Evolutionary conservation across 2,329 filamentous ascomycete genomes (phyloP).

Genomic region (Fusarium heterosporum): DNA sequence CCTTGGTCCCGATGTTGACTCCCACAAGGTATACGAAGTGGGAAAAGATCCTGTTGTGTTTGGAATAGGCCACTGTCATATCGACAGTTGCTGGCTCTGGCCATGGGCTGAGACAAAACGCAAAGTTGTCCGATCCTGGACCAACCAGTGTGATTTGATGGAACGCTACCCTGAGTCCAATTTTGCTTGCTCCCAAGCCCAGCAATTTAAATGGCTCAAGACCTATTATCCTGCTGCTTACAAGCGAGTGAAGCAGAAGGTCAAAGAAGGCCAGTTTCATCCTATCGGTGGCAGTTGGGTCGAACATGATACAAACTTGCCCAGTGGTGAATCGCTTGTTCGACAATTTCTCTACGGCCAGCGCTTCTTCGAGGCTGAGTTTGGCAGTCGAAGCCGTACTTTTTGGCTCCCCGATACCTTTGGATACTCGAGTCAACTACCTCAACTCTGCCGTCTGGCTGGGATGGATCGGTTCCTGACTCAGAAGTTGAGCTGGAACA

Average conservation of each 20-base stretch:
- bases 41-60: conserved; percentile 82
- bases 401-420: conserved; percentile 99
- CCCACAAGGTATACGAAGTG: conserved; percentile 83
- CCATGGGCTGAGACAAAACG: conserved; percentile 98
- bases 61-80: conserved; percentile 95
- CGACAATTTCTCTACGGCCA: conserved; percentile 97
- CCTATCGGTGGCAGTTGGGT: conserved; percentile 99
- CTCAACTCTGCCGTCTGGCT: conserved; percentile 91
- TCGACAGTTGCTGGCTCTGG: conserved; percentile 99
- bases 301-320: conserved; percentile 98
- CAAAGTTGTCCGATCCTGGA: conserved; percentile 96
- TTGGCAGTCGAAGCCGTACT: conserved; percentile 87
- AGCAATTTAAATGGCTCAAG: conserved; percentile 99
- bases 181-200: conserved; percentile 92
- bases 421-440: conserved; percentile 94
- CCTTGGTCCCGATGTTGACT: conserved; percentile 83
- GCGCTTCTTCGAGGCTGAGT: conserved; percentile 92
- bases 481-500: conserved; percentile 99
- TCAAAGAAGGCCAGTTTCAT: conserved; percentile 90
- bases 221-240: conserved; percentile 88
- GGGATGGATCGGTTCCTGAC: conserved; percentile 98
- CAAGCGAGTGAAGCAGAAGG: conserved; percentile 89
- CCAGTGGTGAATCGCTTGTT: conserved; percentile 92
- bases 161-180: conserved; percentile 94
- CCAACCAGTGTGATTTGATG: conserved; percentile 94